Percentiles rank a stretch among this genome's conserved stretches.
Evolutionary conservation across 768 basidiomycete genomes (phyloP).

Genomic region (Lactarius tabidus): DNA sequence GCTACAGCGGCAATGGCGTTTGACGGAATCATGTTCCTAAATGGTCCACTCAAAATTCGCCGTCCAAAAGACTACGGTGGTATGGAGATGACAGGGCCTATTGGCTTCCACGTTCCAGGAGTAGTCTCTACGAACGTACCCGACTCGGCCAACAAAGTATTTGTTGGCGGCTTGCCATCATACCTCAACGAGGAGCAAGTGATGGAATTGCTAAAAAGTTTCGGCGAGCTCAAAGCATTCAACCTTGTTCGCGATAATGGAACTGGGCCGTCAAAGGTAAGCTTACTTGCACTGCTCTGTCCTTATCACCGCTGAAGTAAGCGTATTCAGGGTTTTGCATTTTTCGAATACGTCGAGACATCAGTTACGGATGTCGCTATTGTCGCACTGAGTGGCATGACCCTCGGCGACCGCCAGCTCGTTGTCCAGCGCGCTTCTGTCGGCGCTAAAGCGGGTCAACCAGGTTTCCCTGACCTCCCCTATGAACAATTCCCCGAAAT

Average conservation of each 20-base stretch:
- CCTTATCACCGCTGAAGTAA: background rate
- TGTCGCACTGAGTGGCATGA: slow-evolving; percentile 95
- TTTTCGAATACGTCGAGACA: slow-evolving; percentile 95
- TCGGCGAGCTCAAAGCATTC: slow-evolving; percentile 96
- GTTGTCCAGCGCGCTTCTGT: slow-evolving; percentile 97
- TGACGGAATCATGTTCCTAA: slow-evolving; percentile 95
- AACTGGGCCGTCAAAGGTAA: slow-evolving; percentile 82
- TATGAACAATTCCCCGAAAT: slow-evolving; percentile 81
- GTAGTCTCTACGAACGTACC: slow-evolving; percentile 96
- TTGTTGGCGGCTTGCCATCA: slow-evolving; percentile 91
- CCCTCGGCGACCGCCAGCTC: slow-evolving; percentile 90
- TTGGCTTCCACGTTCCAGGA: slow-evolving; percentile 83
- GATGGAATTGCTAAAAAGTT: slow-evolving; percentile 94
- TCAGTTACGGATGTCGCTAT: slow-evolving; percentile 92
- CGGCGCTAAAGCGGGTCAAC: slow-evolving; percentile 76
- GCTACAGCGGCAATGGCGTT: slow-evolving; percentile 96
- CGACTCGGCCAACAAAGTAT: slow-evolving; percentile 97
- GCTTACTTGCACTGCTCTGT: slow-evolving; percentile 14
- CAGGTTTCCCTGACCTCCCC: slow-evolving; percentile 60
- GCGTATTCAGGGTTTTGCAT: slow-evolving; percentile 82
- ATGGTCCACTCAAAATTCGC: slow-evolving; percentile 93
- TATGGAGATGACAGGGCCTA: slow-evolving; percentile 43
- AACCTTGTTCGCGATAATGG: slow-evolving; percentile 95
- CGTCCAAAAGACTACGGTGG: slow-evolving; percentile 97
- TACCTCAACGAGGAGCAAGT: slow-evolving; percentile 99